Percentiles rank a stretch among this genome's conserved stretches.
Evolutionary conservation across 495 filamentous ascomycete species (phyloP).

Genomic region (Diplogelasinospora grovesii): DNA sequence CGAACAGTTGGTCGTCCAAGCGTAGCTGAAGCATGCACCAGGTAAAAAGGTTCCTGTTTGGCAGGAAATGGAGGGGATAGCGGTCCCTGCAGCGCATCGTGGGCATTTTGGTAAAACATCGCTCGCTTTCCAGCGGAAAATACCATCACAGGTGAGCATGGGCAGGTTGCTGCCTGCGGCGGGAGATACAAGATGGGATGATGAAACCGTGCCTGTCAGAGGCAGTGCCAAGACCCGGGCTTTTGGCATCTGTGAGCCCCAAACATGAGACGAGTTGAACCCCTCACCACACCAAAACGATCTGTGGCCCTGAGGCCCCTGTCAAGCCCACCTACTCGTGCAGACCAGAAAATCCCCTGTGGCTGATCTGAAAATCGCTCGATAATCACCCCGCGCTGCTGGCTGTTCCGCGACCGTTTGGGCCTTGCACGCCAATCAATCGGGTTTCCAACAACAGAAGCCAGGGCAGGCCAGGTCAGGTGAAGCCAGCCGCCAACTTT

Average conservation of each 20-base stretch:
- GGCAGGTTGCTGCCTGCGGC: slow-evolving; percentile 3
- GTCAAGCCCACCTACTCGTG: too few relatives aligned
- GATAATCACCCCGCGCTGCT: neutral
- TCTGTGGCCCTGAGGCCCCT: too few relatives aligned
- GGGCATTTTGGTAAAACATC: slow-evolving; percentile 8
- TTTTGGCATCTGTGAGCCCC: slow-evolving; percentile 6
- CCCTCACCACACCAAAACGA: slow-evolving; percentile 1
- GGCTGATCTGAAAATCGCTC: neutral
- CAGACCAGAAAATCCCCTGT: too few relatives aligned
- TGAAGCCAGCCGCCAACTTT: too few relatives aligned
- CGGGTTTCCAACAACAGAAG: too few relatives aligned
- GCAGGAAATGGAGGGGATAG: too few relatives aligned
- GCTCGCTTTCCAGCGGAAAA: slow-evolving; percentile 4
- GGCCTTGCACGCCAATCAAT: neutral
- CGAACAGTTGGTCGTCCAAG: too few relatives aligned
- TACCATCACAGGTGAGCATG: too few relatives aligned
- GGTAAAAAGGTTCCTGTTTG: too few relatives aligned
- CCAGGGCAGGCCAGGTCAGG: too few relatives aligned
- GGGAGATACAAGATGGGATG: slow-evolving; percentile 11
- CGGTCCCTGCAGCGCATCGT: slow-evolving; percentile 16
- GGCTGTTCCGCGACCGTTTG: too few relatives aligned
- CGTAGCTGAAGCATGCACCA: too few relatives aligned
- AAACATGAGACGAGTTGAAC: slow-evolving; percentile 14
- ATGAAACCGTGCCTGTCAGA: slow-evolving; percentile 30
- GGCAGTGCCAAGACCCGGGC: slow-evolving; percentile 19